These are phyloP conservation scores for Talaromyces sp. DNA, from an alignment of 2,329 filamentous ascomycete species.

Conservation along the genomic window DNA sequence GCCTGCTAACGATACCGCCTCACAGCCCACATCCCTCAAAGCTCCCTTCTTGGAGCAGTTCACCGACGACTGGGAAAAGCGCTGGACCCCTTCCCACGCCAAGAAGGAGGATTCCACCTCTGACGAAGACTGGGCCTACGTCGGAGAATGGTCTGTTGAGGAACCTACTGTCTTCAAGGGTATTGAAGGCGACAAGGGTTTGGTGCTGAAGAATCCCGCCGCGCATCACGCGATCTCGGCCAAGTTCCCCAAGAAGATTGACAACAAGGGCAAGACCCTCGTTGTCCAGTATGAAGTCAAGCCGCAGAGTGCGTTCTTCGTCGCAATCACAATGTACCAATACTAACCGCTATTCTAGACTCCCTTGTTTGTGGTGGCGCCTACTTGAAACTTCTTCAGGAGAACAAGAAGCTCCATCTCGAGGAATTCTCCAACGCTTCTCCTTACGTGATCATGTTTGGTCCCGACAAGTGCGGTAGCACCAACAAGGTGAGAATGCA, in stretches of 20 bases:
- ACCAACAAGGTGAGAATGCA: conserved; percentile 80
- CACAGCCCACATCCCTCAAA: conserved; percentile 80
- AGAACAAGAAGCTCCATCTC: conserved; percentile 93
- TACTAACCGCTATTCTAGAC: conserved; percentile 54
- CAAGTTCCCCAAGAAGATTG: conserved; percentile 94
- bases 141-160: conserved; percentile 95
- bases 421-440: conserved; percentile 98
- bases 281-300: conserved; percentile 99
- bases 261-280: conserved; percentile 95
- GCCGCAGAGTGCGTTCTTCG: conserved; percentile 75
- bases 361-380: conserved; percentile 97
- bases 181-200: conserved; percentile 90
- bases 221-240: conserved; percentile 99
- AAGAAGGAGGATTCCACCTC: conserved; percentile 88
- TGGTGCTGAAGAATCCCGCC: conserved; percentile 96
- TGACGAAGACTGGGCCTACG: conserved; percentile 92
- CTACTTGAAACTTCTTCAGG: conserved; percentile 97
- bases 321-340: conserved; percentile 19
- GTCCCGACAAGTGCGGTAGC: conserved; percentile 97
- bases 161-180: conserved; percentile 88
- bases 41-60: conserved; percentile 98
- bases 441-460: conserved; percentile 99
- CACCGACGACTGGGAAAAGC: conserved; percentile 88
- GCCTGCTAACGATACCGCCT: conserved; percentile 22
- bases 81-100: conserved; percentile 93